Percentiles rank a stretch among this genome's conserved stretches.
Conservation (phyloP, 768 basidiomycete species). For the Lentinula sp. region DNA sequence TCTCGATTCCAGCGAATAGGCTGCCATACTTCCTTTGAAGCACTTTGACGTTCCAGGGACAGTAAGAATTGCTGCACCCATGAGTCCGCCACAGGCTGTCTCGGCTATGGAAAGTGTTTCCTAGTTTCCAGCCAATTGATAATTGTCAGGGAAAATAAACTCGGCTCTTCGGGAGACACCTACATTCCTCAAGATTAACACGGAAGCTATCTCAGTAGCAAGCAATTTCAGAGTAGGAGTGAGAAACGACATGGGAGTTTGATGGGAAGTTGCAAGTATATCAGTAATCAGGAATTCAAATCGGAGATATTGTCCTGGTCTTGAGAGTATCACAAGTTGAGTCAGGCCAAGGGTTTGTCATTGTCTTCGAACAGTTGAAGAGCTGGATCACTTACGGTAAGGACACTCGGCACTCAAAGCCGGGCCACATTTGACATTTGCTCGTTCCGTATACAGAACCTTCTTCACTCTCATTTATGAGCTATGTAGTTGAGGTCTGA, state of each 20-base stretch:
- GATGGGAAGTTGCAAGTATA: too few relatives aligned
- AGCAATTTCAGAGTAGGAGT: neutral
- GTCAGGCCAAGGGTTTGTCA: too few relatives aligned
- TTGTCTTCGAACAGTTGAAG: too few relatives aligned
- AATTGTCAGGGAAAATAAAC: neutral
- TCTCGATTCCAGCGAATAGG: conserved; percentile 1
- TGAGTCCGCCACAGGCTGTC: neutral
- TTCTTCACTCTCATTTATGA: too few relatives aligned
- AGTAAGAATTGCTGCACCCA: neutral
- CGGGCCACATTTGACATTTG: too few relatives aligned
- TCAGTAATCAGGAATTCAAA: neutral
- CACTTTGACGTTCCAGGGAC: conserved; percentile 1
- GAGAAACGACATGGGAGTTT: conserved; percentile 1
- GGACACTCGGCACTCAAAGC: too few relatives aligned
- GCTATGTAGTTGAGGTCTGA: too few relatives aligned
- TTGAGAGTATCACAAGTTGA: too few relatives aligned
- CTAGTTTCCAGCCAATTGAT: neutral
- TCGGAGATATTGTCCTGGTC: too few relatives aligned
- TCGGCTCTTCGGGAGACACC: neutral
- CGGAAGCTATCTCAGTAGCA: neutral
- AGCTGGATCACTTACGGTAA: too few relatives aligned
- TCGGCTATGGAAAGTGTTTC: conserved; percentile 1
- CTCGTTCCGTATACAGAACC: too few relatives aligned
- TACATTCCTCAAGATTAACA: neutral
- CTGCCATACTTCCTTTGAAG: neutral